Percentiles rank a stretch among this genome's conserved stretches.
Evolutionary conservation across 2,329 filamentous ascomycete genomes (phyloP).

Genomic region (Calonectria crousiana): DNA sequence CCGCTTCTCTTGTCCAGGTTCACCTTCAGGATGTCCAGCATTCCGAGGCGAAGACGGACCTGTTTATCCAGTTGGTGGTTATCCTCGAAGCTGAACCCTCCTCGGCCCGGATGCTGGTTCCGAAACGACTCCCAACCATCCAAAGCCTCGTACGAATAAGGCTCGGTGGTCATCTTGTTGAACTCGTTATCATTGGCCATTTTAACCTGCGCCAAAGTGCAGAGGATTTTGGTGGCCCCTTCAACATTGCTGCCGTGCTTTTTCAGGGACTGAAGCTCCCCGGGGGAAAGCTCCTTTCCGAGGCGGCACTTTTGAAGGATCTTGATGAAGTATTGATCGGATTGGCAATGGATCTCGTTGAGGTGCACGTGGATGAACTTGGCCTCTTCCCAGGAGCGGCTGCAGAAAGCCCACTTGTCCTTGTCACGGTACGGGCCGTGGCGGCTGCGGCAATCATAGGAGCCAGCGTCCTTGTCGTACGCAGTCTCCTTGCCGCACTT

Average conservation of each 20-base stretch:
- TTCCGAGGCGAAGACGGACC: constrained; percentile 28
- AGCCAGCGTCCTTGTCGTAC: neutral
- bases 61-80: constrained; percentile 7
- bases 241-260: constrained; percentile 56
- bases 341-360: constrained; percentile 68
- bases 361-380: constrained; percentile 66
- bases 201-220: constrained; percentile 21
- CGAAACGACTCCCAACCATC: constrained; percentile 9
- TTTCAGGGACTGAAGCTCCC: constrained; percentile 58
- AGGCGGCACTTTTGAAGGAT: constrained; percentile 68
- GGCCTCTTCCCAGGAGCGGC: constrained; percentile 65
- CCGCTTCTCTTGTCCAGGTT: constrained; percentile 32
- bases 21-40: constrained; percentile 40
- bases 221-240: constrained; percentile 31
- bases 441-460: constrained; percentile 44
- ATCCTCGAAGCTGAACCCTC: no score
- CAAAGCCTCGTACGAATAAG: constrained; percentile 15
- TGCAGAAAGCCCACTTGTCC: constrained; percentile 73
- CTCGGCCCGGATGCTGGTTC: no score
- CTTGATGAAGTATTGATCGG: constrained; percentile 63
- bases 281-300: constrained; percentile 52
- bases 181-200: constrained; percentile 26
- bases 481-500: constrained; percentile 26
- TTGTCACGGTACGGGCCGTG: constrained; percentile 56
- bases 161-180: constrained; percentile 14